phyloP scores from a whole-genome alignment of 2,329 filamentous ascomycete genomes.

The Mycosphaerella arachidis region DNA sequence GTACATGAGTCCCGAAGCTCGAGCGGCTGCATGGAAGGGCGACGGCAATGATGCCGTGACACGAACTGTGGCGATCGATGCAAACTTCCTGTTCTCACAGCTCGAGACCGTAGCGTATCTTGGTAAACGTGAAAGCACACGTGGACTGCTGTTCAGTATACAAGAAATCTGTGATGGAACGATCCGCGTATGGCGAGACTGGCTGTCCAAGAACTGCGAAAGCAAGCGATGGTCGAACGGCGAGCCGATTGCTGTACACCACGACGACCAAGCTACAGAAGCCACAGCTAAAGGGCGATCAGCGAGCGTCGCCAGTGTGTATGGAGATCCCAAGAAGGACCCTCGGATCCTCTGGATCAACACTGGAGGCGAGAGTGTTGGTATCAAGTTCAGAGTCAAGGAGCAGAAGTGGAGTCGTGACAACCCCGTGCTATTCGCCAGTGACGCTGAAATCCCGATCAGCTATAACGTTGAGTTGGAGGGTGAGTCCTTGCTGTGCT shows the following conservation, averaged over 20 bases:
- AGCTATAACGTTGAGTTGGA: conserved; percentile 68
- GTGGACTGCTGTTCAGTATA: conserved; percentile 60
- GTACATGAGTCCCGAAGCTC: conserved; percentile 22
- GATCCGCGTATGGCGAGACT: conserved; percentile 66
- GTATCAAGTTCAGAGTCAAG: conserved; percentile 62
- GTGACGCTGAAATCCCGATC: conserved; percentile 62
- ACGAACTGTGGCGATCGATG: conserved; percentile 62
- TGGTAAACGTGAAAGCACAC: conserved; percentile 59
- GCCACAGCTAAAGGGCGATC: conserved; percentile 11
- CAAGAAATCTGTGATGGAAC: conserved; percentile 64
- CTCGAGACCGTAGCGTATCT: conserved; percentile 65
- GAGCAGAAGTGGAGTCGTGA: conserved; percentile 46
- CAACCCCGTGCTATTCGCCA: conserved; percentile 52
- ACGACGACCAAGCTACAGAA: conserved; percentile 11
- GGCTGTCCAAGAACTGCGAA: conserved; percentile 53
- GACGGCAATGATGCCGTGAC: conserved; percentile 40
- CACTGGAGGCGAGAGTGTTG: conserved; percentile 54
- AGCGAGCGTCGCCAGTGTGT: conserved; percentile 20
- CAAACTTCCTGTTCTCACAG: conserved; percentile 69
- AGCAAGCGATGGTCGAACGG: conserved; percentile 29
- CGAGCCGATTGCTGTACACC: conserved; percentile 24
- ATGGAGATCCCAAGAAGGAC: conserved; percentile 31
- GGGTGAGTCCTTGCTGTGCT: conserved; percentile 44
- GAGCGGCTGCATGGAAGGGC: conserved; percentile 15
- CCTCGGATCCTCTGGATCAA: conserved; percentile 65